Evolutionary conservation across 345 rosid genomes (phyloP).

Genomic region (Populus deltoides): DNA sequence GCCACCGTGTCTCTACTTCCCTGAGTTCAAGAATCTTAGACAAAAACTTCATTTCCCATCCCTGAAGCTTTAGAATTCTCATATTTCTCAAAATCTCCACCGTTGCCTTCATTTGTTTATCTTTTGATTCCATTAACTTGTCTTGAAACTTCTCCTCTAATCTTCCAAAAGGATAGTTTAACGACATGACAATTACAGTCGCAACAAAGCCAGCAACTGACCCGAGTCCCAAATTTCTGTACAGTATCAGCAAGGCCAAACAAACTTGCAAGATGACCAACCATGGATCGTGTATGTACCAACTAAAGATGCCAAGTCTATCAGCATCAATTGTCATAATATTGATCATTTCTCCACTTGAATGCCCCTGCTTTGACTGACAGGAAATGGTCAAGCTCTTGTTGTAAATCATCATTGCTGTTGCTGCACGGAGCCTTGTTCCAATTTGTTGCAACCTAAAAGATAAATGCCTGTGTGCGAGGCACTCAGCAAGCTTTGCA

Average conservation of each 20-base stretch:
- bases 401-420: slow-evolving; percentile 20
- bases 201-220: slow-evolving; percentile 18
- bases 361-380: slow-evolving; percentile 29
- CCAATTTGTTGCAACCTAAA: slow-evolving; percentile 32
- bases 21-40: slow-evolving; percentile 26
- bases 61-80: too few relatives aligned
- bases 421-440: slow-evolving; percentile 19
- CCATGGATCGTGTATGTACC: slow-evolving; percentile 36
- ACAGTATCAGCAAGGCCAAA: slow-evolving; percentile 27
- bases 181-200: slow-evolving; percentile 21
- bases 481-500: slow-evolving; percentile 36
- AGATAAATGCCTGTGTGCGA: slow-evolving; percentile 21
- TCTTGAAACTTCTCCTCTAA: slow-evolving; percentile 61
- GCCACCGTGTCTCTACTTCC: slow-evolving; percentile 27
- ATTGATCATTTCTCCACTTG: slow-evolving; percentile 39
- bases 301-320: slow-evolving; percentile 26
- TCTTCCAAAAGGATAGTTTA: slow-evolving; percentile 53
- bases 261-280: slow-evolving; percentile 27
- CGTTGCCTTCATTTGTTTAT: too few relatives aligned
- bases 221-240: slow-evolving; percentile 29
- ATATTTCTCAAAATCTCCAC: too few relatives aligned
- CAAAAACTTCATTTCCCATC: too few relatives aligned
- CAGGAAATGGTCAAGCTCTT: slow-evolving; percentile 28
- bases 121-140: slow-evolving; percentile 16
- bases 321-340: slow-evolving; percentile 36